Base-by-base conservation (phyloP, 768 basidiomycete species). In the Artomyces pyxidatus region DNA sequence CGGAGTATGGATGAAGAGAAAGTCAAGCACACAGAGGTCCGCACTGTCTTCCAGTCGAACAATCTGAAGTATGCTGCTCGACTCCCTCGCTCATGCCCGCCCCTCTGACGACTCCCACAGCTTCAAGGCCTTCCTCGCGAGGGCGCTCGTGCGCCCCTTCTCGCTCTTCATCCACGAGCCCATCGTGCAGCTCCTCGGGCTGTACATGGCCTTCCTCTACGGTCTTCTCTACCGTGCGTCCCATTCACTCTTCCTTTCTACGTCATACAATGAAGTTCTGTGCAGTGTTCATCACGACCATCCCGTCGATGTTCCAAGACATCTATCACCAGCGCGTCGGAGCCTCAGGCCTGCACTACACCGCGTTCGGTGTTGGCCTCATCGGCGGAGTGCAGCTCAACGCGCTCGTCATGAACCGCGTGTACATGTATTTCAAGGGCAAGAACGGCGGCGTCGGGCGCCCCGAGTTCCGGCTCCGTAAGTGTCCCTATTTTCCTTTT, bases 181-280 rank as follows among this genome's bases (percentile, higher is more conserved):
- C 1, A 85, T 88, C 56, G 68, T 85, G 17, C 84, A 85, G 56
- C 61, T 85, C 2, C 65, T 88, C 8, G 80, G 81, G 0, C 3
- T 80, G 0, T 88, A 86, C 52, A 77, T 85, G 74, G 79, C 83
- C 0, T 79, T 85, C 53, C 59, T 85, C 11, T 90, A 83, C 50
- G 87, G 50, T 17, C 48, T 42, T 2, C n/a, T 57, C 22, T 54
- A 60, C 49, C 26, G 55, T 55, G 42, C 25, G 58, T 37, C 4
- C 32, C 23, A 14, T 17, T 28, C 25, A 14, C 16, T 11, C 40
- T 22, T 8, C 22, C 41, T 43, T 23, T 8, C 27, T 11, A 6
- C 14, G 17, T 11, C 2, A 19, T 17, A 29, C 30, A 8, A 10
- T 35, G 22, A 40, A 37, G 35, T 12, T 39, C 6, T 3, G 37